A percentile compares a stretch with the other conserved stretches of the same genome.
Conservation (phyloP, 2,329 filamentous ascomycete genomes). For the Elsinoe batatas region DNA sequence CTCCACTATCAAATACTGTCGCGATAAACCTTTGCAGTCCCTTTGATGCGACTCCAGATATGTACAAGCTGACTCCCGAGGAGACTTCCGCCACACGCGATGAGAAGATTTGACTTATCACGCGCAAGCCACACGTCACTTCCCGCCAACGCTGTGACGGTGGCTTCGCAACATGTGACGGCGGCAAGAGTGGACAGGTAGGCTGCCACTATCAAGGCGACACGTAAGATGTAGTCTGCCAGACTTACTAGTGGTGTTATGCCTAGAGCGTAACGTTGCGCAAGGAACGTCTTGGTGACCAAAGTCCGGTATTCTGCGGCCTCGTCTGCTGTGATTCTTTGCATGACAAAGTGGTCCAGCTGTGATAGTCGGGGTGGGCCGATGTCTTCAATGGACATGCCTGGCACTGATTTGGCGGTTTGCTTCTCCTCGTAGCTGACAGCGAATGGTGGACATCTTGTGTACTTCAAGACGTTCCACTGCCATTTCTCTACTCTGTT, state of each 20-base stretch:
- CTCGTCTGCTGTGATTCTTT: constrained; percentile 13
- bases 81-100: not conserved
- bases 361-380: constrained; percentile 30
- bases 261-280: constrained; percentile 25
- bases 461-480: constrained; percentile 29
- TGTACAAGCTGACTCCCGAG: not conserved
- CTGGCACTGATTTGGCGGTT: not conserved
- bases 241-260: constrained; percentile 11
- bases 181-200: not conserved
- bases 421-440: constrained; percentile 27
- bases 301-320: constrained; percentile 29
- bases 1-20: not conserved
- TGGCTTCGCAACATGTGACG: not conserved
- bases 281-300: constrained; percentile 34
- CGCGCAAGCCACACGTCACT: constrained; percentile 4
- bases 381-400: constrained; percentile 27
- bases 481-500: constrained; percentile 16
- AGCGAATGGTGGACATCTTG: constrained; percentile 33
- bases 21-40: not conserved
- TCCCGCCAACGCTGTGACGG: not conserved
- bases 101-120: constrained; percentile 7
- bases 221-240: not conserved
- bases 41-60: constrained; percentile 9
- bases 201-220: not conserved
- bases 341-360: constrained; percentile 30